A percentile compares a stretch with the other conserved stretches of the same genome.
Evolutionary conservation across 2,329 filamentous ascomycete genomes (phyloP).

Genomic region (Scedosporium boydii): DNA sequence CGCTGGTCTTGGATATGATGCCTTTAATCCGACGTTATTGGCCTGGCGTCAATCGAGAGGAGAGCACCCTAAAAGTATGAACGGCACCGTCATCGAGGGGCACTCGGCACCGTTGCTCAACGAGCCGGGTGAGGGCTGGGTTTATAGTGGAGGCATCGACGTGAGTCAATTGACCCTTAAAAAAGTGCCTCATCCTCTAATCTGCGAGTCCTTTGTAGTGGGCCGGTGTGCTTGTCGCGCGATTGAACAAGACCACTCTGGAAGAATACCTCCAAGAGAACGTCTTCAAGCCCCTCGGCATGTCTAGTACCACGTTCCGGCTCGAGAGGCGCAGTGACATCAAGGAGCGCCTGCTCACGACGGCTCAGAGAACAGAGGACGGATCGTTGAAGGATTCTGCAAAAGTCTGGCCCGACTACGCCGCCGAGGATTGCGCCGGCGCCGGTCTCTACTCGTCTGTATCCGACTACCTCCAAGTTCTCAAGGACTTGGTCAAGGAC

Average conservation of each 20-base stretch:
- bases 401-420: neutral
- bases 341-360: neutral
- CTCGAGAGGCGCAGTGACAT: neutral
- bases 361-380: neutral
- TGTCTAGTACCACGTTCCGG: conserved; percentile 1
- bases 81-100: neutral
- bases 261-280: neutral
- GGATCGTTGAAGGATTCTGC: neutral
- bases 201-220: neutral
- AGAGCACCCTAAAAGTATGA: neutral
- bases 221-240: neutral
- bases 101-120: neutral
- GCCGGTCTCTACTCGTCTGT: neutral
- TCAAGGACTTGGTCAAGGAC: neutral
- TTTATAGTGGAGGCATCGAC: conserved; percentile 5
- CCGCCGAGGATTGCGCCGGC: neutral
- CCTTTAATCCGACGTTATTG: neutral
- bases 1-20: conserved; percentile 1
- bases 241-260: conserved; percentile 1
- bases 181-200: neutral
- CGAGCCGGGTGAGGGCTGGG: conserved; percentile 6
- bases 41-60: conserved; percentile 4
- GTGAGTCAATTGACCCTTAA: neutral
- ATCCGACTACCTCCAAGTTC: neutral
- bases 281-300: neutral